Evolutionary conservation across 1,284 basidiomycete species (phyloP).

Genomic region (Fomitopsis schrenkii): DNA sequence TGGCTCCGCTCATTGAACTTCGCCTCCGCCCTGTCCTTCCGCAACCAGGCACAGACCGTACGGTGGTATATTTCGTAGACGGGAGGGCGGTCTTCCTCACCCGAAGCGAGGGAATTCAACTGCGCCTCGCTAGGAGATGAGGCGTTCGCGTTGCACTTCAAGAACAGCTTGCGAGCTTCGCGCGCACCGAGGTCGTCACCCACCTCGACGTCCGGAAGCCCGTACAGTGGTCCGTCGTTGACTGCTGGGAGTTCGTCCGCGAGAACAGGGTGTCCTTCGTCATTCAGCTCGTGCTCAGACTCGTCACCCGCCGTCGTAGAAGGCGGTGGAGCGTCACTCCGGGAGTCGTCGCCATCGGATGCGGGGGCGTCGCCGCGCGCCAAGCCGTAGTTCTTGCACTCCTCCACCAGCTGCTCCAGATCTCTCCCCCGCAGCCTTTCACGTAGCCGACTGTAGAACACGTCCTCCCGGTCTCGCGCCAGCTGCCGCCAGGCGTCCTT

Average conservation of each 20-base stretch:
- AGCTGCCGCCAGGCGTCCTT: not conserved
- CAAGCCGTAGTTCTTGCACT: not conserved
- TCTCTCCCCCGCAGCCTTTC: not conserved
- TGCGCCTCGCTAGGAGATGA: not conserved
- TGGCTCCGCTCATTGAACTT: not conserved
- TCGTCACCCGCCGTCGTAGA: no score
- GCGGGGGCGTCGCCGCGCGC: not conserved
- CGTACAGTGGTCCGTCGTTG: not conserved
- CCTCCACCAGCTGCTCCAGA: not conserved
- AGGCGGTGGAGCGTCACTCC: no score
- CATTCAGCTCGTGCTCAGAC: not conserved
- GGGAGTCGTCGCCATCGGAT: no score
- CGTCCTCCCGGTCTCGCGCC: not conserved
- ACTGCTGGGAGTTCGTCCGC: not conserved
- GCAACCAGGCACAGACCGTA: not conserved
- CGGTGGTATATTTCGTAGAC: not conserved
- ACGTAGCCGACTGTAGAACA: not conserved
- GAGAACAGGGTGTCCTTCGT: not conserved
- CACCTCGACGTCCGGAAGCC: not conserved
- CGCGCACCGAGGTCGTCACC: not conserved
- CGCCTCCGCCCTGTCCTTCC: not conserved
- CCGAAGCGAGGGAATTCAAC: not conserved
- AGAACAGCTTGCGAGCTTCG: not conserved
- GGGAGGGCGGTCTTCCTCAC: not conserved
- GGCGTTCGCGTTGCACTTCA: not conserved